Percentiles rank a stretch among this genome's conserved stretches.
phyloP scores from a whole-genome alignment of 768 basidiomycete species.

The Boletus eberwhitei region DNA sequence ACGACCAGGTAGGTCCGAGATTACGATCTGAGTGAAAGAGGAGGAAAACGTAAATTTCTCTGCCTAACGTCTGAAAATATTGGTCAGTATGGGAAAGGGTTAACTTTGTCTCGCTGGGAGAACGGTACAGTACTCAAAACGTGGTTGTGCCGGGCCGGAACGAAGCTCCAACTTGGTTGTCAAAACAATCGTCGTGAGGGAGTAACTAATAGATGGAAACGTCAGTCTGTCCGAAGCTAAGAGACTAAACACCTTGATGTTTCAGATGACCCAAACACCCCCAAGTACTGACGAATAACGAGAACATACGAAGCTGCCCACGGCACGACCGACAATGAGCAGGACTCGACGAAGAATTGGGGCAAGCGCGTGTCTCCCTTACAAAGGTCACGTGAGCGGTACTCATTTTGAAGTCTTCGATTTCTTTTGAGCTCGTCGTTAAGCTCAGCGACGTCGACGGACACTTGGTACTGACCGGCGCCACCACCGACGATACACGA shows the following conservation, averaged over 20 bases:
- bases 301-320: neutral
- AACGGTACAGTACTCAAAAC: neutral
- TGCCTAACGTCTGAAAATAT: neutral
- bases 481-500: neutral
- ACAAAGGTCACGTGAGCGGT: constrained; percentile 17
- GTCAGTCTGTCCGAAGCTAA: neutral
- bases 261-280: neutral
- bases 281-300: neutral
- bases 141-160: neutral
- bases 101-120: neutral
- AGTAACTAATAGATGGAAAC: neutral
- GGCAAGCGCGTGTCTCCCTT: neutral
- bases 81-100: neutral
- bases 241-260: neutral
- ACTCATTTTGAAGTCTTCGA: constrained; percentile 12
- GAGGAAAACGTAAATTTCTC: neutral
- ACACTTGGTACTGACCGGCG: neutral
- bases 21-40: neutral
- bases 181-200: constrained; percentile 19
- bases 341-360: neutral
- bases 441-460: constrained; percentile 3
- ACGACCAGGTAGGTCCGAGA: neutral
- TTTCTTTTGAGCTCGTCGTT: constrained; percentile 12
- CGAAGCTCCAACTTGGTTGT: constrained; percentile 5
- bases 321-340: neutral